Percentiles rank a stretch among this genome's conserved stretches.
These are phyloP conservation scores for Anacardium occidentale DNA, from an alignment of 345 rosid genomes.

Conservation along the genomic window DNA sequence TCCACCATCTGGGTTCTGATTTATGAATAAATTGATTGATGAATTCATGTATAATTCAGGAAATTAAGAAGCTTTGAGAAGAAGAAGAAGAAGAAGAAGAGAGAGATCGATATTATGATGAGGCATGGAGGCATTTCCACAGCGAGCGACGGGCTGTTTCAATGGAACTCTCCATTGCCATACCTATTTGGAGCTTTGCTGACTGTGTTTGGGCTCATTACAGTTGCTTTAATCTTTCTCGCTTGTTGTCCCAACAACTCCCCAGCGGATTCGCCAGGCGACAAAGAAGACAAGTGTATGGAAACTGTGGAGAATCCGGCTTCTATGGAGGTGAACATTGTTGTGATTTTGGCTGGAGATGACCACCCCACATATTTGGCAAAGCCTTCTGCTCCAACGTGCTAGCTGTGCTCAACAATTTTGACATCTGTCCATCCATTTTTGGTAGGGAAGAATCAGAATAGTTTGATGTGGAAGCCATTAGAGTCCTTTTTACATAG, in stretches of 20 bases:
- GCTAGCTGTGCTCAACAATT: not conserved
- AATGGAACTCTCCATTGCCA: constrained; percentile 35
- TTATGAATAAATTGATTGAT: not conserved
- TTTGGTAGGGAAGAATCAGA: not conserved
- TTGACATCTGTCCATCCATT: not conserved
- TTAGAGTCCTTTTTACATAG: not conserved
- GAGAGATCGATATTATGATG: not conserved
- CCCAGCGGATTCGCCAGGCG: not conserved
- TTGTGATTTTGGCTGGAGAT: constrained; percentile 50
- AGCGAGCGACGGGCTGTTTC: not conserved
- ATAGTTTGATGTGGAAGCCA: not conserved
- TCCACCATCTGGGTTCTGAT: too few species aligned
- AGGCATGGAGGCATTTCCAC: not conserved
- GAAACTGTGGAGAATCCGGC: not conserved
- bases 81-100: not conserved
- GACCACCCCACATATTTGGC: constrained; percentile 34
- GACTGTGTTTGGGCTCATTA: constrained; percentile 19
- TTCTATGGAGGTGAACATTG: constrained; percentile 25
- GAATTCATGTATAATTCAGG: not conserved
- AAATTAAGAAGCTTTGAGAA: not conserved
- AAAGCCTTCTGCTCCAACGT: constrained; percentile 21
- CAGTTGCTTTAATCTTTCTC: constrained; percentile 27
- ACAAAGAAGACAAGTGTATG: constrained; percentile 16
- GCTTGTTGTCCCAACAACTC: constrained; percentile 21
- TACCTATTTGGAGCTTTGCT: constrained; percentile 38